Percentiles rank a stretch among this genome's conserved stretches.
Conservation (phyloP, 164 flowering plant genomes). For the Liquidambar formosana region DNA sequence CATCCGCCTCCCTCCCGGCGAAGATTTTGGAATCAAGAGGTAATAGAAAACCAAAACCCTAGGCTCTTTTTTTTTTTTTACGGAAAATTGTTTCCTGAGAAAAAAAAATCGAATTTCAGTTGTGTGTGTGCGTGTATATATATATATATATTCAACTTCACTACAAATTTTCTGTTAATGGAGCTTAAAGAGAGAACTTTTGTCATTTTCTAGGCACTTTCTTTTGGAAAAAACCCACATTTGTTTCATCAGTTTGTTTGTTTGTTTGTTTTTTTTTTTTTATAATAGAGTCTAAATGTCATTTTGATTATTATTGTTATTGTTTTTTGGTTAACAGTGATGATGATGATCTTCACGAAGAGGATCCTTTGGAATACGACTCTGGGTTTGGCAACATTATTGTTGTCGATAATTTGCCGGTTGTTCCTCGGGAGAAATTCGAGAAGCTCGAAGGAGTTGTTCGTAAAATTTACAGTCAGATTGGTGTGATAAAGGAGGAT, state of each 20-base stretch:
- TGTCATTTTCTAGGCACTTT: no score
- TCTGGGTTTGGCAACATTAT: slow-evolving; percentile 66
- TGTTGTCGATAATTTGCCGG: slow-evolving; percentile 85
- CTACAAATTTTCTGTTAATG: no score
- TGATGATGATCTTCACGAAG: slow-evolving; percentile 62
- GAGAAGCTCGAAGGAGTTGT: slow-evolving; percentile 87
- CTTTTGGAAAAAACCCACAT: no score
- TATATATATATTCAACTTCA: no score
- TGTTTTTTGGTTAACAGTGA: slow-evolving; percentile 42
- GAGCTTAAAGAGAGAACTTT: no score
- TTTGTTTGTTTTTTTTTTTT: no score
- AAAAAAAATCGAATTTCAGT: no score
- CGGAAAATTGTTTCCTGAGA: no score
- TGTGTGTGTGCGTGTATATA: no score
- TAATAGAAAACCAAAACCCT: neutral
- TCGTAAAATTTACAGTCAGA: slow-evolving; percentile 78
- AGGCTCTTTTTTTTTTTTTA: no score
- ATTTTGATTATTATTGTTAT: neutral
- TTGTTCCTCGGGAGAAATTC: slow-evolving; percentile 79
- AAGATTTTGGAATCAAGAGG: slow-evolving; percentile 33
- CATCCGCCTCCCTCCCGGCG: slow-evolving; percentile 65
- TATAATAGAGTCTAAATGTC: no score
- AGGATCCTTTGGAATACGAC: slow-evolving; percentile 66
- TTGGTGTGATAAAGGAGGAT: slow-evolving; percentile 76
- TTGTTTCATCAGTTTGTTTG: no score